Percentiles rank a stretch among this genome's conserved stretches.
Evolutionary conservation across 1,284 basidiomycete genomes (phyloP).

Genomic region (Trametes pubescens): DNA sequence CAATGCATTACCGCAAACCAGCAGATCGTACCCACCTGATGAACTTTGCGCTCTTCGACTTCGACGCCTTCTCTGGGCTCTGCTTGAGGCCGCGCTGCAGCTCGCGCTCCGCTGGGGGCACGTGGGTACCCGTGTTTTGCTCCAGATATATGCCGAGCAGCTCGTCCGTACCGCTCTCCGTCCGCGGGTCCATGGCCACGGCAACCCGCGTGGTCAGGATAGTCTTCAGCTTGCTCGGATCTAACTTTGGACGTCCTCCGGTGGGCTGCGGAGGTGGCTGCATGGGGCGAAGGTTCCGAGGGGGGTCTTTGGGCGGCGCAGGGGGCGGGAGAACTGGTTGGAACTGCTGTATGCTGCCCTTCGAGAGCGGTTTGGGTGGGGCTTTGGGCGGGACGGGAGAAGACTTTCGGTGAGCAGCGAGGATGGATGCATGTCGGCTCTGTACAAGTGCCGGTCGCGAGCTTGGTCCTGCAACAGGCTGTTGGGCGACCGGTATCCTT

Average conservation of each 20-base stretch:
- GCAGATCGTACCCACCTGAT: slow-evolving; percentile 39
- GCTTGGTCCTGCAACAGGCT: slow-evolving; percentile 4
- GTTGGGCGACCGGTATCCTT: background rate
- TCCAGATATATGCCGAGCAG: slow-evolving; percentile 51
- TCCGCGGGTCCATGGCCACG: slow-evolving; percentile 50
- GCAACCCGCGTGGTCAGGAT: slow-evolving; percentile 54
- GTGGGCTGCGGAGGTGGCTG: slow-evolving; percentile 26
- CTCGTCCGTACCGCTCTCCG: slow-evolving; percentile 51
- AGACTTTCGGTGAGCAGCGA: slow-evolving; percentile 9
- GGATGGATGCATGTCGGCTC: slow-evolving; percentile 13
- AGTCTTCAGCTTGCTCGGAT: slow-evolving; percentile 44
- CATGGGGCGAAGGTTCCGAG: slow-evolving; percentile 15
- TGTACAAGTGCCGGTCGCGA: background rate
- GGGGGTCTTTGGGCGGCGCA: slow-evolving; percentile 10
- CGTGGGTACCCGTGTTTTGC: slow-evolving; percentile 44
- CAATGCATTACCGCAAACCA: no score
- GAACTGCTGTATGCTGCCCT: slow-evolving; percentile 21
- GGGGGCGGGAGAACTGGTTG: slow-evolving; percentile 16
- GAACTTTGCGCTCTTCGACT: slow-evolving; percentile 44
- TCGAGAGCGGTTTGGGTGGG: slow-evolving; percentile 14
- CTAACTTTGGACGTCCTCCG: slow-evolving; percentile 14
- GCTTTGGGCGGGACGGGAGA: background rate
- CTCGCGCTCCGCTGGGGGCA: slow-evolving; percentile 45
- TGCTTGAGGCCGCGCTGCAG: slow-evolving; percentile 50
- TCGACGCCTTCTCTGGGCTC: slow-evolving; percentile 54